Base-by-base conservation (phyloP, 306 rosid genomes). In the Malus domestica region DNA sequence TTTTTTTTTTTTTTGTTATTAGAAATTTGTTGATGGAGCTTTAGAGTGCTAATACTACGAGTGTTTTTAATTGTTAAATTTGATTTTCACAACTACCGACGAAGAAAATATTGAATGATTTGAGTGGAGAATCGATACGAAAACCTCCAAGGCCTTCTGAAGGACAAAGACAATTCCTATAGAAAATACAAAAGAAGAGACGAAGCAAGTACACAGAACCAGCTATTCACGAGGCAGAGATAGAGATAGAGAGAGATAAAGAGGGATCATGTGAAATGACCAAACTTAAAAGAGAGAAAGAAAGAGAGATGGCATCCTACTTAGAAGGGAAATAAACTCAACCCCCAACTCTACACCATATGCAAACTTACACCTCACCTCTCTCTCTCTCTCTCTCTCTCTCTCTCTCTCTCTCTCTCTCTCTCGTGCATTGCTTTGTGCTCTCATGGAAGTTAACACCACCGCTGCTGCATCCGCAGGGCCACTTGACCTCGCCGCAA, bases 401-500 rank as follows among this genome's bases (percentile, higher is more conserved):
- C 59, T 67, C 70, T 35, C 40, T 35, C 40, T 6, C 62, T 35
- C 40, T 35, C 40, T 6, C 58, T 69, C 71, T 74, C 11, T 10
- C 59, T 67, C 70, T 35, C 75, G 52, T 70, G 73, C 78, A 72
- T 82, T 45, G 75, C 81, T 64, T 30, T 76, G 86, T 78, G 79
- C 70, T 86, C 0, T 35, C 83, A 96, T 96, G 99, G 97, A 96
- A 81, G 83, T 76, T 70, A 87, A 84, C 82, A 63, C 57, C 18
- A 73, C 45, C 10, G 68, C 85, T 51, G 54, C 18, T 74, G 79
- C 82, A 75, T 40, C 87, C 60, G 30, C 87, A 83, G 75, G 71
- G 76, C 81, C 91, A 35, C 71, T 74, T 4, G 68, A 15, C 71
- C 30, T n/a, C 11, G 63, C 76, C 35, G 58, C 83, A 46, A 63